Evolutionary conservation across 176 grass and related monocot species (phyloP).

Genomic region (Dendrocalamus sinicus): DNA sequence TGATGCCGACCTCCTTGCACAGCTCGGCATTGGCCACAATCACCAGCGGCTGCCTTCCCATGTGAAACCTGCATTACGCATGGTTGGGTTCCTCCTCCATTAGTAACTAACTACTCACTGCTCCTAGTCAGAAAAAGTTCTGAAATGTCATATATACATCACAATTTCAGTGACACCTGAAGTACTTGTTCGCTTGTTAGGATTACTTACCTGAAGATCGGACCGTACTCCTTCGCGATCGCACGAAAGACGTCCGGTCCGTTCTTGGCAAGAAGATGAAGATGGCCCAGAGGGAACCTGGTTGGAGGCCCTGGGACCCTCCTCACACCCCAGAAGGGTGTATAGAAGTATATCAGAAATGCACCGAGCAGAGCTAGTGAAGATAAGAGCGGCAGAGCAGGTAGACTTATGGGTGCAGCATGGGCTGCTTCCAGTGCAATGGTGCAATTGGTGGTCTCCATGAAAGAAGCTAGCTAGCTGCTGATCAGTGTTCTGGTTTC

Average conservation of each 20-base stretch:
- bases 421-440: neutral
- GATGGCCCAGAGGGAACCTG: constrained; percentile 65
- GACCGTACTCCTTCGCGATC: constrained; percentile 76
- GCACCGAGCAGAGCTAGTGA: constrained; percentile 33
- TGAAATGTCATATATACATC: neutral
- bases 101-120: neutral
- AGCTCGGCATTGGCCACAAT: constrained; percentile 87
- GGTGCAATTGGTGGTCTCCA: constrained; percentile 40
- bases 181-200: neutral
- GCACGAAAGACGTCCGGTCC: constrained; percentile 72
- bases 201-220: constrained; percentile 73
- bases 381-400: constrained; percentile 7
- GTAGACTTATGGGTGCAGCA: neutral
- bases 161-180: neutral
- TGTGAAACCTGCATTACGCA: constrained; percentile 71
- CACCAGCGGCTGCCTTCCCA: constrained; percentile 91
- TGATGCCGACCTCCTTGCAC: constrained; percentile 93
- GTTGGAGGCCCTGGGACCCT: constrained; percentile 79
- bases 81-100: constrained; percentile 17
- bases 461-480: constrained; percentile 14
- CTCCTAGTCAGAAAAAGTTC: neutral
- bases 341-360: constrained; percentile 76
- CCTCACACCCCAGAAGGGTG: constrained; percentile 75
- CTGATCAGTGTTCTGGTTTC: constrained; percentile 31
- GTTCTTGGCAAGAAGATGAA: constrained; percentile 69